Evolutionary conservation across 225 moss, liverwort and hornwort species (phyloP).

Genomic region (Neckera pumila): DNA sequence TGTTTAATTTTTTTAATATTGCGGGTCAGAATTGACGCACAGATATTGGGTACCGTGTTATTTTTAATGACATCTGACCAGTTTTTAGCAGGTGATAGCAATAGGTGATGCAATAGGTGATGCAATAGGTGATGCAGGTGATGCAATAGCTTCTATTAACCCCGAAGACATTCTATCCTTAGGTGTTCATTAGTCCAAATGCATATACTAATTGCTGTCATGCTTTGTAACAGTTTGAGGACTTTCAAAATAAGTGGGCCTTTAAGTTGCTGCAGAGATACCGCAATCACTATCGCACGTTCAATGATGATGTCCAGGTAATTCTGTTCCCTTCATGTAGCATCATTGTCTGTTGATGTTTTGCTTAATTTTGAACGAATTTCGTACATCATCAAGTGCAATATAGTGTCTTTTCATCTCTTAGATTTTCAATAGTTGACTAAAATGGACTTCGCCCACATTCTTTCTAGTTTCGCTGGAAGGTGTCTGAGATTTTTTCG

Average conservation of each 20-base stretch:
- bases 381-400: not conserved
- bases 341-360: not conserved
- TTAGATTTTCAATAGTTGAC: not conserved
- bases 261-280: conserved; percentile 92
- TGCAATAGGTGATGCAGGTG: too few relatives aligned
- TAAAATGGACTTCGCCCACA: not conserved
- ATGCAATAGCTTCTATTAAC: not conserved
- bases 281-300: conserved; percentile 67
- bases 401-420: not conserved
- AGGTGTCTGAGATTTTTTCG: not conserved
- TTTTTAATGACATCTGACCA: not conserved
- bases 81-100: not conserved
- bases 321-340: not conserved
- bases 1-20: not conserved
- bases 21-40: not conserved
- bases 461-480: not conserved
- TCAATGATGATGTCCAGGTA: conserved; percentile 98
- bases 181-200: not conserved
- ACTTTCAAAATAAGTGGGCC: conserved; percentile 98
- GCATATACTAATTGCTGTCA: not conserved
- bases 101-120: too few relatives aligned
- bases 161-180: not conserved
- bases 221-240: conserved; percentile 70
- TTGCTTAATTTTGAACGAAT: not conserved
- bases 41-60: not conserved